Base-by-base conservation (phyloP, 192 early-diverging fungal genomes). In the Spinellus fusiger region DNA sequence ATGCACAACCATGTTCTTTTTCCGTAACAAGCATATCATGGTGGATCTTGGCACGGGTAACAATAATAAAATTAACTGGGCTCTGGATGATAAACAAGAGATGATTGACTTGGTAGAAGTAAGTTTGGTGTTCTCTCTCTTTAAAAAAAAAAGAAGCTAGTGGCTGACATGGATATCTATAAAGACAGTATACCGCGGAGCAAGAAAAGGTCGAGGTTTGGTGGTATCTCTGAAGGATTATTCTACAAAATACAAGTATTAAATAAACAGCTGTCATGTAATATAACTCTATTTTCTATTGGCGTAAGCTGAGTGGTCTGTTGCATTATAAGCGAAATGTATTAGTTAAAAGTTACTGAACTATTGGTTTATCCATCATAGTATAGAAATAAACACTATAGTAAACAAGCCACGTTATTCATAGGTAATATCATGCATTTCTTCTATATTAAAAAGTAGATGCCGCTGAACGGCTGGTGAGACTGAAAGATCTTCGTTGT, bases 1-100 rank as follows among this genome's bases (percentile, higher is more conserved):
- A 4, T 99, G 95, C 74, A 98, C 97, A 5, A 81, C 88, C 27
- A 99, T 99, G 97, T 96, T 99, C 77, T 97, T 94, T 62, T 91
- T 83, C 63, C 70, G 92, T 27, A 97, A 97, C 77, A 94, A 95
- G 73, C 97, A 97, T 59, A 98, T 99, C 61, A 94, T 96, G 94
- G 84, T 99, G 25, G 97, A 99, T 85, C 69, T 98, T 31, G 97
- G 97, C 15, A 99, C 97, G 0, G 97, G 97, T 57, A 95, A 99
- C 71, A 99, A 99, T 80, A 99, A 99, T 77, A 99, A 99, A 75
- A 91, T 99, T 69, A 92, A 94, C 64, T 96, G 95, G 95, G 83
- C 93, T 2, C 72, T 99, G 26, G 90, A 92, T 47, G 92, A 96
- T 60, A 88, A 93, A 59, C 91, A 96, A 71, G 97, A 99, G 68